Evolutionary conservation across 495 filamentous ascomycete genomes (phyloP).

Genomic region (Daldinia vernicosa): DNA sequence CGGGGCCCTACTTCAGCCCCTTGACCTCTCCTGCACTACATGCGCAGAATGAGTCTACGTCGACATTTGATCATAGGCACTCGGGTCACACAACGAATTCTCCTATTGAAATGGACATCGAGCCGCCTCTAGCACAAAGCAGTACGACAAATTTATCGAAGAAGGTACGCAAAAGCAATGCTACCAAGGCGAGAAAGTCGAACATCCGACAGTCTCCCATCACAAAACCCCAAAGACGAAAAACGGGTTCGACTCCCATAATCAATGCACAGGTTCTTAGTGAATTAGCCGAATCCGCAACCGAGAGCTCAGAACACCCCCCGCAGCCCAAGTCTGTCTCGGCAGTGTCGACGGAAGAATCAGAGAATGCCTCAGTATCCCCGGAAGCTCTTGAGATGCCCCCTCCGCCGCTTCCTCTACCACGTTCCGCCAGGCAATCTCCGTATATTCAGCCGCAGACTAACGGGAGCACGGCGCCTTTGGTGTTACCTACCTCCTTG

Average conservation of each 20-base stretch:
- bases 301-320: conserved; percentile 34
- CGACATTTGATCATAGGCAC: conserved; percentile 53
- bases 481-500: conserved; percentile 37
- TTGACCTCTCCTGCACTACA: conserved; percentile 91
- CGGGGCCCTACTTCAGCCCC: conserved; percentile 92
- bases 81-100: conserved; percentile 52
- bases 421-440: conserved; percentile 57
- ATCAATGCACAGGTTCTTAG: conserved; percentile 64
- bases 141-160: conserved; percentile 53
- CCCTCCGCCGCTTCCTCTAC: conserved; percentile 62
- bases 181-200: conserved; percentile 58
- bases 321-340: conserved; percentile 47
- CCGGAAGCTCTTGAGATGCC: conserved; percentile 67
- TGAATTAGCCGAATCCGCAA: conserved; percentile 57
- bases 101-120: conserved; percentile 57
- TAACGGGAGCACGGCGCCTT: conserved; percentile 32
- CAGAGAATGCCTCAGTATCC: conserved; percentile 64
- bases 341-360: conserved; percentile 53
- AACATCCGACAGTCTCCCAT: conserved; percentile 83
- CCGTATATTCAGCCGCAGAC: conserved; percentile 58
- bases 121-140: conserved; percentile 49
- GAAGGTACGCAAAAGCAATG: conserved; percentile 57
- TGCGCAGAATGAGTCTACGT: conserved; percentile 70
- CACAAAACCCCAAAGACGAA: conserved; percentile 78
- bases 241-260: conserved; percentile 62